Base-by-base conservation (phyloP, 2,329 filamentous ascomycete species). In the Talaromyces pinophilus region DNA sequence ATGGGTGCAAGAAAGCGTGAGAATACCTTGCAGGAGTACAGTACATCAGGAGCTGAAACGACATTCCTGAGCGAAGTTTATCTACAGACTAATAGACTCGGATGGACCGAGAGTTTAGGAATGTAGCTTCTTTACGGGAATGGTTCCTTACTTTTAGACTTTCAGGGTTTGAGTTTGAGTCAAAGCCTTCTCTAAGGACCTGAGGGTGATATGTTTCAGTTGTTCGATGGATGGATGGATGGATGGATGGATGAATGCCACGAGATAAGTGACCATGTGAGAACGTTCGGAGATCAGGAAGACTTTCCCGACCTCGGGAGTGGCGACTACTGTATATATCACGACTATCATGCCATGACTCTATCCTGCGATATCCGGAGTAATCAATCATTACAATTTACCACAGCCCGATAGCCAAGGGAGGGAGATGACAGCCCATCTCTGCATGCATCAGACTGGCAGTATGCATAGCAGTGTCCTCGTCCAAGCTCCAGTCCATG, bases 21-120 rank as follows among this genome's bases (percentile, higher is more conserved):
- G 25, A 4, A 54, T 30, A 11, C 50, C 50, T 54, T 54, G 28
- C 50, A 33, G 48, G 15, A 13, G 11, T 48, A 11, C 25, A 50
- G 25, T 52, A 30, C 48, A 30, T 0, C 30, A 8, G 25, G 5
- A 52, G 52, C 52, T 55, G 52, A 57, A 38, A 57, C 30, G 50
- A 57, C 54, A 57, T 57, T 57, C 54, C 54, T 57, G n/a, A 57
- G 54, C 10, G 33, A 57, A 38, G 8, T 38, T 57, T 38, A 25
- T 40, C 19, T 57, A 11, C 5, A 28, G 11, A 17, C 22, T 46
- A 2, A 22, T 22, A 13, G 15, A n/a, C 8, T 40, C 30, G 19
- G 19, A 57, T 13, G 19, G n/a, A 22, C 30, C 54, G 33, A 57
- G n/a, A 19, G 30, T 25, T 38, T 33, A 40, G 54, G 54, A 57